Evolutionary conservation across 179 eudicot species (phyloP).

Genomic region (Nepenthes alata): DNA sequence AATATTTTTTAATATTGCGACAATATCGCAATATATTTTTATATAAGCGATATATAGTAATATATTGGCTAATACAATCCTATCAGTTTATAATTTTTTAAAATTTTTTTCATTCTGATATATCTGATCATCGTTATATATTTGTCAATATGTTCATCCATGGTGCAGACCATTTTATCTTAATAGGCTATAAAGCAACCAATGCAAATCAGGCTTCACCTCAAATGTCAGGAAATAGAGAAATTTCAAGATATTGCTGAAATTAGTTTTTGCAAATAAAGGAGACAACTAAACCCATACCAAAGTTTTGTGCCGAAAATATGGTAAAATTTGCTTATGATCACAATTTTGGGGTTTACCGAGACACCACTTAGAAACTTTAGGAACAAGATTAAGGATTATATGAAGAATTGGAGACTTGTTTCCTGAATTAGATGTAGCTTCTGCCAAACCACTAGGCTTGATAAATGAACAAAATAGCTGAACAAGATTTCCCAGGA

Average conservation of each 20-base stretch:
- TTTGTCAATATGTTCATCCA: no score
- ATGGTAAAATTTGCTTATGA: conserved; percentile 24
- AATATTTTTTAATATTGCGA: no score
- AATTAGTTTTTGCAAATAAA: neutral
- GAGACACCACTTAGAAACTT: conserved; percentile 39
- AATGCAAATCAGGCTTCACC: no score
- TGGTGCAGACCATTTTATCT: no score
- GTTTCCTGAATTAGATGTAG: conserved; percentile 13
- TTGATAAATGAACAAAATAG: conserved; percentile 53
- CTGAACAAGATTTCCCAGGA: conserved; percentile 57
- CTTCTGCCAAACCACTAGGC: conserved; percentile 15
- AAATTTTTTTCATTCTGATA: no score
- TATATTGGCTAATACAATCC: no score
- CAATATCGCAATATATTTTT: no score
- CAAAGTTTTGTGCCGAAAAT: conserved; percentile 77
- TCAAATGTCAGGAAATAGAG: neutral
- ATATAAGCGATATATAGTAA: no score
- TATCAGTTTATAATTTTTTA: no score
- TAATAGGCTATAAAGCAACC: no score
- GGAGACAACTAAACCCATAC: conserved; percentile 23
- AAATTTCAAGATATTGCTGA: neutral
- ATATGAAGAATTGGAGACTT: conserved; percentile 18
- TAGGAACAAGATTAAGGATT: conserved; percentile 39
- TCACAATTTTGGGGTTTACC: conserved; percentile 16
- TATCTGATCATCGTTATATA: no score